These are phyloP conservation scores for Fusarium buxicola DNA, from an alignment of 2,329 filamentous ascomycete species.

Conservation along the genomic window DNA sequence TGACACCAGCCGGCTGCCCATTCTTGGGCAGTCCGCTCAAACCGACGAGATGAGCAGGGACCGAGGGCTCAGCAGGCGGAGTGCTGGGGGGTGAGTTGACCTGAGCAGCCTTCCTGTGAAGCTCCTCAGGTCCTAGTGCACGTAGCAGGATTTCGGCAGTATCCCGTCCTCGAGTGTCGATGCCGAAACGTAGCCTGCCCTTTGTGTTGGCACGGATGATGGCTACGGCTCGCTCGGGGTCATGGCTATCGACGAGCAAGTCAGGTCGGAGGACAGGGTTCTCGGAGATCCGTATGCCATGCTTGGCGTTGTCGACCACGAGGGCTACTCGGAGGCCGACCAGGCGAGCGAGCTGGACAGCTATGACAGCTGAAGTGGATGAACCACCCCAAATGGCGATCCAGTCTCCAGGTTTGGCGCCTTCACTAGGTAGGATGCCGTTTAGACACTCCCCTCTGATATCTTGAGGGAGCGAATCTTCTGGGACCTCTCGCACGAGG, in stretches of 20 bases:
- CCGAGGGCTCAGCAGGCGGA: slow-evolving; percentile 45
- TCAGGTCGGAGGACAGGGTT: slow-evolving; percentile 62
- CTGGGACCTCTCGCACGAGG: slow-evolving; percentile 60
- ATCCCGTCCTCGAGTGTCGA: slow-evolving; percentile 76
- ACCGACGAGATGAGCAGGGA: slow-evolving; percentile 70
- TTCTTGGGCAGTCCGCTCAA: slow-evolving; percentile 75
- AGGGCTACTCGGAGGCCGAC: slow-evolving; percentile 73
- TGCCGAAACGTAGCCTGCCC: slow-evolving; percentile 70
- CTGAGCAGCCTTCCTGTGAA: slow-evolving; percentile 51
- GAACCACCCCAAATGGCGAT: slow-evolving; percentile 81
- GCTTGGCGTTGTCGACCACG: slow-evolving; percentile 74
- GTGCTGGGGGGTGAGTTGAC: slow-evolving; percentile 54
- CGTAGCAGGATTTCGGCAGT: slow-evolving; percentile 67
- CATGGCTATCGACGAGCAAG: slow-evolving; percentile 75
- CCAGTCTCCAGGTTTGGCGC: slow-evolving; percentile 73
- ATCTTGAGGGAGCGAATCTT: slow-evolving; percentile 67
- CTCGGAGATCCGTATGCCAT: slow-evolving; percentile 68
- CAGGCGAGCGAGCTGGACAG: slow-evolving; percentile 75
- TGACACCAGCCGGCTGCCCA: slow-evolving; percentile 56
- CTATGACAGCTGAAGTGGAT: slow-evolving; percentile 75
- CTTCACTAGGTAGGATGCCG: slow-evolving; percentile 62
- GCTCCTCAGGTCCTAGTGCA: slow-evolving; percentile 51
- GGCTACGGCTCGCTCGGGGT: slow-evolving; percentile 72
- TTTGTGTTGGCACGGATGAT: slow-evolving; percentile 71
- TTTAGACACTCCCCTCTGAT: slow-evolving; percentile 72